phyloP scores from a whole-genome alignment of 345 rosid species.

The Combretum micranthum region DNA sequence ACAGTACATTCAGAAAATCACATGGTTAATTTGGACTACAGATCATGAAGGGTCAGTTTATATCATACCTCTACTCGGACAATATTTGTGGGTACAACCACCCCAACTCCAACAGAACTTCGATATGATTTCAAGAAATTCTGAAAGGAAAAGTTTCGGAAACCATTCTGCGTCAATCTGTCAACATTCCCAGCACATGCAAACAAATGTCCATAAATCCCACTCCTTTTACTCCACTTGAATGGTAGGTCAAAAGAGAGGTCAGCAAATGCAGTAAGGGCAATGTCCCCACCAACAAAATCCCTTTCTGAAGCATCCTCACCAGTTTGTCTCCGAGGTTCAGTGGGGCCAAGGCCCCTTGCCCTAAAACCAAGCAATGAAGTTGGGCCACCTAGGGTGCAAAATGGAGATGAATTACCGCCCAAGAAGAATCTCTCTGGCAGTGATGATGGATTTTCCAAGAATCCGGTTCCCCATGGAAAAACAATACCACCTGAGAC shows the following conservation, averaged over 20 bases:
- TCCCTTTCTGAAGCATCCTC: conserved; percentile 45
- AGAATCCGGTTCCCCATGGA: conserved; percentile 75
- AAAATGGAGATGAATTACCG: conserved; percentile 79
- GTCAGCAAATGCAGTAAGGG: conserved; percentile 79
- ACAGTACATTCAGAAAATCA: background rate
- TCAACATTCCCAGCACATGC: conserved; percentile 82
- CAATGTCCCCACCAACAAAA: conserved; percentile 89
- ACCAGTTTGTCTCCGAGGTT: conserved; percentile 48
- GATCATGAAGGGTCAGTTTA: background rate
- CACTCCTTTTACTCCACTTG: conserved; percentile 77
- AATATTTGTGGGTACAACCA: conserved; percentile 71
- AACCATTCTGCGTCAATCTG: conserved; percentile 69
- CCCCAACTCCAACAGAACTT: conserved; percentile 77
- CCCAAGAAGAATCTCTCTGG: conserved; percentile 94
- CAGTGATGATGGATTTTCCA: conserved; percentile 42
- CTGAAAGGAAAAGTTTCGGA: conserved; percentile 37
- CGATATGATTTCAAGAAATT: conserved; percentile 58
- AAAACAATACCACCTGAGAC: conserved; percentile 61
- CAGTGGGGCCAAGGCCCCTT: conserved; percentile 82
- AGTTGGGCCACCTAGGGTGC: conserved; percentile 70
- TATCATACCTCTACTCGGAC: conserved; percentile 80
- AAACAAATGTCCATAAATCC: conserved; percentile 82
- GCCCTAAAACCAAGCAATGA: conserved; percentile 77
- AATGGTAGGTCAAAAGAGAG: conserved; percentile 86
- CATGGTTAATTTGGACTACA: background rate